phyloP scores from a whole-genome alignment of 305 asterid species.

The Fraxinus baroniana region DNA sequence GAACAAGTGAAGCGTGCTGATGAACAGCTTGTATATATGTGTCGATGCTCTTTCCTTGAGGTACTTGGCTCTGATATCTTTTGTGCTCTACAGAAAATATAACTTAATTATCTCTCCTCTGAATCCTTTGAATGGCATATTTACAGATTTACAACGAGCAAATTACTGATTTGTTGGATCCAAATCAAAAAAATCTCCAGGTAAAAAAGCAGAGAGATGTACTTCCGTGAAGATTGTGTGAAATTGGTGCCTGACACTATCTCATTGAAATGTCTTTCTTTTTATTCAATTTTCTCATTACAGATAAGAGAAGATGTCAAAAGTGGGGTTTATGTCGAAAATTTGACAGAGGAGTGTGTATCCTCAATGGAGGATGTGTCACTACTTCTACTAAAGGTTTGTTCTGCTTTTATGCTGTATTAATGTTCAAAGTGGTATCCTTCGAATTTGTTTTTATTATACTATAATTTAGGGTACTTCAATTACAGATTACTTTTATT shows the following conservation, averaged over 20 bases:
- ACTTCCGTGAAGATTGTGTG: neutral
- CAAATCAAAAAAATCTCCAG: conserved; percentile 87
- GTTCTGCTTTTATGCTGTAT: conserved; percentile 16
- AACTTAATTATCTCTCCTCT: conserved; percentile 3
- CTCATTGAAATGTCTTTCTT: neutral
- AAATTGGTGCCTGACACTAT: neutral
- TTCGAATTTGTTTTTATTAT: neutral
- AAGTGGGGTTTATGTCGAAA: conserved; percentile 90
- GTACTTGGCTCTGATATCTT: conserved; percentile 36
- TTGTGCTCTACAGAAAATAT: neutral
- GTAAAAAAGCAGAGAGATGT: conserved; percentile 32
- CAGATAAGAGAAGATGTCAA: conserved; percentile 96
- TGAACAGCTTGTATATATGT: conserved; percentile 75
- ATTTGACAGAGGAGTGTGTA: conserved; percentile 87
- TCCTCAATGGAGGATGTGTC: conserved; percentile 82
- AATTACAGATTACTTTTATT: neutral
- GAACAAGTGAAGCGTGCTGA: conserved; percentile 86
- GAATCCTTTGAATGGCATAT: conserved; percentile 20
- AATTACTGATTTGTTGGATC: conserved; percentile 93
- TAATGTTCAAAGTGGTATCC: conserved; percentile 8
- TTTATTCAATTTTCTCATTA: conserved; percentile 23
- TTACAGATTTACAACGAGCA: conserved; percentile 94
- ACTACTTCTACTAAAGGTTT: conserved; percentile 84
- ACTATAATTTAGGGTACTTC: neutral
- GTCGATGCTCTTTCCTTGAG: conserved; percentile 98